Percentiles rank a stretch among this genome's conserved stretches.
phyloP scores from a whole-genome alignment of 768 basidiomycete genomes.

The Leccinum ochraceum region DNA sequence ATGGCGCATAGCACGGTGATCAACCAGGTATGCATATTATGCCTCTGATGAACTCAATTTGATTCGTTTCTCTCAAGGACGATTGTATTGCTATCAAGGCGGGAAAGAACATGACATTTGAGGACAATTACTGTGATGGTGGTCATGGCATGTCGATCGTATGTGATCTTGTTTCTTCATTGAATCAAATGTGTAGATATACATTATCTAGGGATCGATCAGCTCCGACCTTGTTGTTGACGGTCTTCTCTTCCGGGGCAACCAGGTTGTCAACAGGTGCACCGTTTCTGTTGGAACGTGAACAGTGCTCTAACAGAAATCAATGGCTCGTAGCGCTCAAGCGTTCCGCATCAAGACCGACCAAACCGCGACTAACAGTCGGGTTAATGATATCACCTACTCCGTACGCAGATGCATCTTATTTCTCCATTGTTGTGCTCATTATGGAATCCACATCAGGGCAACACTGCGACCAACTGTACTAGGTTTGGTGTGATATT shows the following conservation, averaged over 20 bases:
- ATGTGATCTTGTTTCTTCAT: not conserved
- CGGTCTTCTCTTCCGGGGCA: slow-evolving; percentile 47
- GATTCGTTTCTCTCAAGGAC: slow-evolving; percentile 39
- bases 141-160: slow-evolving; percentile 68
- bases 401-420: slow-evolving; percentile 32
- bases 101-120: slow-evolving; percentile 47
- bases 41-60: not conserved
- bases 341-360: slow-evolving; percentile 66
- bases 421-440: not conserved
- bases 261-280: slow-evolving; percentile 58
- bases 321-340: slow-evolving; percentile 39
- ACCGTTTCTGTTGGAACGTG: not conserved
- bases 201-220: slow-evolving; percentile 51
- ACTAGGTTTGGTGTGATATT: slow-evolving; percentile 57
- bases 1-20: slow-evolving; percentile 16
- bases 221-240: slow-evolving; percentile 46
- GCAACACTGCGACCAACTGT: slow-evolving; percentile 53
- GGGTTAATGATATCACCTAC: slow-evolving; percentile 52
- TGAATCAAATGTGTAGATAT: not conserved
- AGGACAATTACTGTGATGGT: slow-evolving; percentile 51
- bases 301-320: not conserved
- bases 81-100: slow-evolving; percentile 61
- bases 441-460: slow-evolving; percentile 30
- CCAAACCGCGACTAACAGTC: slow-evolving; percentile 43
- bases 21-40: slow-evolving; percentile 25